Percentiles rank a stretch among this genome's conserved stretches.
These are phyloP conservation scores for Thalassiosira exigua DNA, from an alignment of 352 stramenopile species.

Conservation along the genomic window DNA sequence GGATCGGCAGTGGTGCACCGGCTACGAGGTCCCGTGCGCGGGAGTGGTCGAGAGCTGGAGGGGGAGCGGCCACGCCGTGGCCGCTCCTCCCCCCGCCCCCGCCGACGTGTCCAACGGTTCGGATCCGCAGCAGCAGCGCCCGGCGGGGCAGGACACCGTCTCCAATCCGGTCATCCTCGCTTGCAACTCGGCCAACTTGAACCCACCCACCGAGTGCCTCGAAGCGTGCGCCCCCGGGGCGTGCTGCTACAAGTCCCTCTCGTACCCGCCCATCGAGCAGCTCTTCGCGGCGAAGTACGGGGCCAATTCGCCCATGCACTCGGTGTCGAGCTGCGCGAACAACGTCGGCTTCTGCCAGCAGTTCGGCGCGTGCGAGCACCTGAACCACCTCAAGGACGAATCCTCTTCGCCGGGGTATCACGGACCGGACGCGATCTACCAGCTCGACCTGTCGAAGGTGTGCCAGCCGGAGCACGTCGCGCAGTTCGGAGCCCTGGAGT, in stretches of 20 bases:
- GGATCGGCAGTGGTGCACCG: constrained; percentile 32
- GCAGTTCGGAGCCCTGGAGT: constrained; percentile 44
- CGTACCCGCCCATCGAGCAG: constrained; percentile 42
- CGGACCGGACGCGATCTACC: constrained; percentile 24
- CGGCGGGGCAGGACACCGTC: background rate
- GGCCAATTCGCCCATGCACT: constrained; percentile 1
- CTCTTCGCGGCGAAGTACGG: constrained; percentile 41
- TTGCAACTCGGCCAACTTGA: constrained; percentile 48
- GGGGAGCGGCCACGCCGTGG: constrained; percentile 39
- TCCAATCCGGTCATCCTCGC: constrained; percentile 35
- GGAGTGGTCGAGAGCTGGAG: constrained; percentile 46
- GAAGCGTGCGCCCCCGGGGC: constrained; percentile 38
- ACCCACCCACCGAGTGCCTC: constrained; percentile 38
- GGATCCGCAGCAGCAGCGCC: background rate
- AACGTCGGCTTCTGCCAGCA: constrained; percentile 56
- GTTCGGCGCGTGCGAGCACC: constrained; percentile 47
- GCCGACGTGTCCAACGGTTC: background rate
- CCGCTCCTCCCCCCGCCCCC: no score
- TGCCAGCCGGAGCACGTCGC: constrained; percentile 48
- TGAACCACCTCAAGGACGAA: constrained; percentile 53
- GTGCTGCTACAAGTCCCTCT: constrained; percentile 40
- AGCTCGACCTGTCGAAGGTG: constrained; percentile 33
- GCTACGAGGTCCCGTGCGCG: constrained; percentile 38
- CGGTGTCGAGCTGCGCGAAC: constrained; percentile 8
- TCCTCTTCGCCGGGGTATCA: constrained; percentile 34